Conservation (phyloP, 1,139 yeast genomes). For the Suhomyces chickasaworum region DNA sequence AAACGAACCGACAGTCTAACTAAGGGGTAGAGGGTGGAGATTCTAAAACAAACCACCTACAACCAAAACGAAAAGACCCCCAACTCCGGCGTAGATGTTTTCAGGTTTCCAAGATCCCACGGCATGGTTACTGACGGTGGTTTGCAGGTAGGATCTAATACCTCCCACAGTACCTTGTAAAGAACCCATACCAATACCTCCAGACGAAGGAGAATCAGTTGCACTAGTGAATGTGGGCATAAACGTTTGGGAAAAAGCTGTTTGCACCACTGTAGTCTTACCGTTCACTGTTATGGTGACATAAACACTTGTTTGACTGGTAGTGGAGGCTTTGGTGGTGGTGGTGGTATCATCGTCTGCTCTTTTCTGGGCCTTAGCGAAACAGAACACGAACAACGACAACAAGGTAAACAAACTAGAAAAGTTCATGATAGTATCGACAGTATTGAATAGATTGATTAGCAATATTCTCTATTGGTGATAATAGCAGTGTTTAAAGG, state of each 20-base stretch:
- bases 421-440: constrained; percentile 5
- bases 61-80: constrained; percentile 19
- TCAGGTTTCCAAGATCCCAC: constrained; percentile 8
- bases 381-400: constrained; percentile 5
- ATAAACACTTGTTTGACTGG: constrained; percentile 27
- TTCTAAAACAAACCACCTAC: constrained; percentile 17
- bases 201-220: constrained; percentile 27
- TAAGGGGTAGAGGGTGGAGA: not conserved
- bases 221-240: constrained; percentile 27
- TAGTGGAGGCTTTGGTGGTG: constrained; percentile 1
- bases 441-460: not conserved
- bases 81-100: constrained; percentile 18
- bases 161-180: constrained; percentile 38
- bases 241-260: constrained; percentile 37
- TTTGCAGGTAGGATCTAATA: constrained; percentile 33
- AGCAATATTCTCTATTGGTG: not conserved
- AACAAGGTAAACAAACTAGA: constrained; percentile 3
- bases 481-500: not conserved
- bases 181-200: constrained; percentile 42
- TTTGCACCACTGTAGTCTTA: constrained; percentile 27
- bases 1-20: not conserved
- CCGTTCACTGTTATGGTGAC: constrained; percentile 41
- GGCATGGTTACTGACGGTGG: constrained; percentile 23
- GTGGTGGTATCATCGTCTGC: constrained; percentile 7
- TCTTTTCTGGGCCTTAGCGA: constrained; percentile 6